Evolutionary conservation across 805 yeast genomes (phyloP).

Genomic region (Metschnikowia baotianmanensis): DNA sequence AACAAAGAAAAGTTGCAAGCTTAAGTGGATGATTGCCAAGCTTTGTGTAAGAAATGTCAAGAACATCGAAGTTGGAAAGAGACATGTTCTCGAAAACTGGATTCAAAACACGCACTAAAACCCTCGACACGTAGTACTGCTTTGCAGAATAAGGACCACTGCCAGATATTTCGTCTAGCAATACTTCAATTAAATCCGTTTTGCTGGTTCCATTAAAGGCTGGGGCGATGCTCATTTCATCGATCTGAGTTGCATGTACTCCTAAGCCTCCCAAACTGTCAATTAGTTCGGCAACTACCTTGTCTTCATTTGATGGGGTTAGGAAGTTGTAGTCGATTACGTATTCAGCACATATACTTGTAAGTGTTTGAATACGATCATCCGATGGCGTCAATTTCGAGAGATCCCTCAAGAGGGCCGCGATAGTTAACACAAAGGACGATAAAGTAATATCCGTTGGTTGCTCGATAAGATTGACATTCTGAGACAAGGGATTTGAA

Average conservation of each 20-base stretch:
- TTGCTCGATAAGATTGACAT: conserved; percentile 29
- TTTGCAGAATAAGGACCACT: conserved; percentile 12
- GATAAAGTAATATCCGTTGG: conserved; percentile 7
- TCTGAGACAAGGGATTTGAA: conserved; percentile 47
- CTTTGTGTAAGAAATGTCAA: conserved; percentile 31
- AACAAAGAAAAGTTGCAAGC: conserved; percentile 26
- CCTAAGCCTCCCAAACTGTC: background rate
- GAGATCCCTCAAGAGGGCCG: conserved; percentile 15
- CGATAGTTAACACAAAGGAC: conserved; percentile 13
- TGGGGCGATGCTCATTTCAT: background rate
- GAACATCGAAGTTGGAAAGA: conserved; percentile 24
- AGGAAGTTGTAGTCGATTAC: conserved; percentile 11
- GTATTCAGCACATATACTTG: conserved; percentile 8
- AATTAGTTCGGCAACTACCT: background rate
- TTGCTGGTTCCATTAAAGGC: conserved; percentile 7
- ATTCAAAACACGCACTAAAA: conserved; percentile 29
- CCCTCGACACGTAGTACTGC: conserved; percentile 18
- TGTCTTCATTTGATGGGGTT: conserved; percentile 3
- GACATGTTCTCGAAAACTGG: conserved; percentile 27
- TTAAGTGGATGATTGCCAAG: conserved; percentile 32
- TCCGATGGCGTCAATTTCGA: background rate
- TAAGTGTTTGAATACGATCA: background rate
- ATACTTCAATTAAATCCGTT: background rate
- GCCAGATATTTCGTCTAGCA: conserved; percentile 9
- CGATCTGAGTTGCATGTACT: background rate